Base-by-base conservation (phyloP, 768 basidiomycete genomes). In the Albatrellus ellisii region DNA sequence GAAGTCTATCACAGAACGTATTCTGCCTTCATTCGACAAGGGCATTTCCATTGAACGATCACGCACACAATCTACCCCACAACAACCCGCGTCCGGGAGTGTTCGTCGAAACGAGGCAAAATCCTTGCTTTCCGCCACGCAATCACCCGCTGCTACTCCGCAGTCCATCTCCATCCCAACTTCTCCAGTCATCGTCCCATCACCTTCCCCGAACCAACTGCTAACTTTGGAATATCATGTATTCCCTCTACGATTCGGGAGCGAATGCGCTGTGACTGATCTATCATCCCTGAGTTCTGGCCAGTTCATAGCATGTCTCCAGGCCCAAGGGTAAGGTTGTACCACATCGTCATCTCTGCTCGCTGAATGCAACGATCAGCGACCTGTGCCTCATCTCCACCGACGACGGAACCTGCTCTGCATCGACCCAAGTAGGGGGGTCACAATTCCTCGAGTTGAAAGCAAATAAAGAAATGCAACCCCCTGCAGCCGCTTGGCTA, bases 261-360 rank as follows among this genome's bases (percentile, higher is more conserved):
- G 44, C 10, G 58, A 62, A 4, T 53, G 65, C 36, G 55, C 64
- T 10, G 63, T 79, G 2, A 60, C 66, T 15, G 64, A 66, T n/a
- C 54, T 84, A 25, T 54, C 66, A 7, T 39, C 69, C 8, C 56
- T 77, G 10, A 60, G 67, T n/a, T 58, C 62, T 20, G 59, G 62
- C 10, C 46, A 59, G 8, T 55, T 70, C 36, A 43, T 83, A 21
- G 60, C 71, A 1, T 70, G 70, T 18, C 57, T 88, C 29, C 78
- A 79, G 39, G 67, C 73, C 50, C 66, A 71, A 31, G 86, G 85
- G 85, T 85, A 53, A 54, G 65, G 56, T 11, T 22, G 11, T 25
- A 25, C 7, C 26, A 29, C 26, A 12, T 24, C 20, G 39, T 33
- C 8, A 17, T 14, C 12, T 26, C 12, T 3, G 6, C 36, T n/a